These are phyloP conservation scores for Wickerhamiella alocasiicola DNA, from an alignment of 805 yeast genomes.

Conservation along the genomic window DNA sequence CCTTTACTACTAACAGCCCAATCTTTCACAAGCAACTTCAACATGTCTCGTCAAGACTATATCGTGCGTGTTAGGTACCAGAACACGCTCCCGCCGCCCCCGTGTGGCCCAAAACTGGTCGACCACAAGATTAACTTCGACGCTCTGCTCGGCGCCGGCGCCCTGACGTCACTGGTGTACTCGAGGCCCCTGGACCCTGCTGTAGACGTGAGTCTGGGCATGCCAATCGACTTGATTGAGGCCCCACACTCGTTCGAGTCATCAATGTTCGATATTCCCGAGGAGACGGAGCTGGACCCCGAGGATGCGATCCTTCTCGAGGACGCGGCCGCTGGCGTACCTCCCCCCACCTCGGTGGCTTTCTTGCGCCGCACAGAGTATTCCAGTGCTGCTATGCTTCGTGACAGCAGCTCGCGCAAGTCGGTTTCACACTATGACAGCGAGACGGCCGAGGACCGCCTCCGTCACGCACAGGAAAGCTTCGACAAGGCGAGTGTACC, in stretches of 20 bases:
- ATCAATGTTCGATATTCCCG: conserved; percentile 31
- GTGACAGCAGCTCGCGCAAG: conserved; percentile 6
- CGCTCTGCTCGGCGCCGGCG: conserved; percentile 37
- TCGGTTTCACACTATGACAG: background rate
- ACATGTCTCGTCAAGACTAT: conserved; percentile 28
- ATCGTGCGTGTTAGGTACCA: conserved; percentile 67
- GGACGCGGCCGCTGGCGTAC: conserved; percentile 51
- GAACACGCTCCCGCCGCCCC: conserved; percentile 86
- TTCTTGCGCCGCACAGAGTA: conserved; percentile 92
- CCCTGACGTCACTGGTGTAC: conserved; percentile 41
- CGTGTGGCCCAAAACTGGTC: conserved; percentile 76
- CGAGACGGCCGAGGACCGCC: conserved; percentile 47
- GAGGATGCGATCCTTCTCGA: conserved; percentile 62
- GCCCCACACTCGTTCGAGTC: conserved; percentile 58
- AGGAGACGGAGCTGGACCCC: conserved; percentile 49
- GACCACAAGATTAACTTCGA: conserved; percentile 39
- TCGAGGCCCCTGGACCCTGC: conserved; percentile 43
- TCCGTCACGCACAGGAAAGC: conserved; percentile 61
- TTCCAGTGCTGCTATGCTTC: conserved; percentile 38
- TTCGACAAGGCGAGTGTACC: conserved; percentile 49
- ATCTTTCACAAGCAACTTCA: no score
- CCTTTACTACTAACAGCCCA: no score
- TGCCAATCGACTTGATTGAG: conserved; percentile 60
- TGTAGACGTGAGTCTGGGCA: conserved; percentile 44
- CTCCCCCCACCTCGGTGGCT: conserved; percentile 34